Percentiles rank a stretch among this genome's conserved stretches.
phyloP scores from a whole-genome alignment of 257 asterid species.

The Forsythia suspensa region DNA sequence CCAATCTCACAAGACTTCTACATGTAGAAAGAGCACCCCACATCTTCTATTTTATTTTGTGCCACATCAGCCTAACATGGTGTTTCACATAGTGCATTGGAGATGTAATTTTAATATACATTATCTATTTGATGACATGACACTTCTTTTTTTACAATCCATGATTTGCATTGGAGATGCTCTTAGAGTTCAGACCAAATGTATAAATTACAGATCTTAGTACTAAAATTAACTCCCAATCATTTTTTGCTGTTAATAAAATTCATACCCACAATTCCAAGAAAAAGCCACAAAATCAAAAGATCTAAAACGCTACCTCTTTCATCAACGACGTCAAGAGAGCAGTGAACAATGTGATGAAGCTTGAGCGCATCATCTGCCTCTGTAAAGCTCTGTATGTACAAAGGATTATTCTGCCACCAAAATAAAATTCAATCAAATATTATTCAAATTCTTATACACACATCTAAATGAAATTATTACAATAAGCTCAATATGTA shows the following conservation, averaged over 20 bases:
- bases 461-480: neutral
- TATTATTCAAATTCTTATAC: neutral
- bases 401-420: conserved; percentile 88
- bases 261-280: conserved; percentile 14
- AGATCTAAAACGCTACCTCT: conserved; percentile 52
- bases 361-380: conserved; percentile 96
- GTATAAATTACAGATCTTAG: neutral
- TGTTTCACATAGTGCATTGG: too few species aligned
- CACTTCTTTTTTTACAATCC: too few species aligned
- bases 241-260: neutral
- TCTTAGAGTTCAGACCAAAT: neutral
- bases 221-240: neutral
- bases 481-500: neutral
- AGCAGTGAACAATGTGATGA: conserved; percentile 96
- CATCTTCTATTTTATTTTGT: too few species aligned
- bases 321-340: conserved; percentile 96
- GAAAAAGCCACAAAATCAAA: neutral
- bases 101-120: too few species aligned
- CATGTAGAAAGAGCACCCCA: too few species aligned
- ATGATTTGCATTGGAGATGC: too few species aligned
- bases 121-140: too few species aligned
- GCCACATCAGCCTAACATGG: too few species aligned
- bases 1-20: too few species aligned
- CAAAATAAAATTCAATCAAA: conserved; percentile 1
- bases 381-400: conserved; percentile 91